Evolutionary conservation across 2,329 filamentous ascomycete species (phyloP), one percentile per base, ranked within the genome.

Genomic region (Gaeumannomyces sp.): DNA sequence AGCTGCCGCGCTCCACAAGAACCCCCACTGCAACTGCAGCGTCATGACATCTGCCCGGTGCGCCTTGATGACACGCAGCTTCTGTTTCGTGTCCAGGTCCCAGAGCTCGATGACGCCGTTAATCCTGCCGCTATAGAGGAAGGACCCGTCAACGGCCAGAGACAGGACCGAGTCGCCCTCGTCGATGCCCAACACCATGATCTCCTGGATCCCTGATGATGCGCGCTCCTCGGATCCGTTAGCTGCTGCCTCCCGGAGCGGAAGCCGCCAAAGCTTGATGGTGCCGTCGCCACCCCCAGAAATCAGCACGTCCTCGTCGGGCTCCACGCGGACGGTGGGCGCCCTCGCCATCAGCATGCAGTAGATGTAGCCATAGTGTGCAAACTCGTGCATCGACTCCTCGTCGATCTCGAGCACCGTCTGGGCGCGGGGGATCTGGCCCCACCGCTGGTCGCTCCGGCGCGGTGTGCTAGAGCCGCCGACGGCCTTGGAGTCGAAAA

Each of bases 301-400:
- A 38, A 99, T 86, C 53, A 99, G 76, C 1, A 96, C 87, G 70
- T 98, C 93, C 31, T 90, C 87, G 1, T 91, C 87, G 0, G 85
- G 81, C 8, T 89, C 89, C 4, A 92, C 83, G 8, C 92, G 82
- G 1, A 86, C 80, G 0, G 84, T 86, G 0, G 84, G 82, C 0
- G 91, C 91, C 67, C 85, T 87, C 0, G 92, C 88, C 66, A 99
- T 82, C 6, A 96, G 82, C 94, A 98, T 98, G 75, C 93, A 96
- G 75, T 97, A 97, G 0, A 99, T 88, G 74, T 97, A 98, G 59
- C 96, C 95, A 75, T 89, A 94, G 75, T 99, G 95, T 1, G 95
- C 93, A 77, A 96, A 99, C 71, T 95, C 90, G 65, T 84, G 85
- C 65, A 96, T 91, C 65, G 93, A 89, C 28, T 90, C 85, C 62